Base-by-base conservation (phyloP, 257 asterid genomes). In the Primulina tabacum region DNA sequence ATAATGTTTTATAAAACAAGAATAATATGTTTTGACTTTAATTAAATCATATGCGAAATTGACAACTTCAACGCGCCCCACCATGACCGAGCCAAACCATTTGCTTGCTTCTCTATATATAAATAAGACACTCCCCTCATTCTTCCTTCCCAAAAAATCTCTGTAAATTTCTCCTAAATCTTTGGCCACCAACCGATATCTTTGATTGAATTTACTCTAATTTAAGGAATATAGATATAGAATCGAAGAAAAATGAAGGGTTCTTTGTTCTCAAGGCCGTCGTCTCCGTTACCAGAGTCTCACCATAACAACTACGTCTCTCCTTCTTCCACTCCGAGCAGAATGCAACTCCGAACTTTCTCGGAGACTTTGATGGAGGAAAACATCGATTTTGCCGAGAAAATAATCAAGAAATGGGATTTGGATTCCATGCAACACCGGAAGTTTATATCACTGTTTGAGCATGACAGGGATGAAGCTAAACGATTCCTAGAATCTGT, bases 321-420 rank as follows among this genome's bases (percentile, higher is more conserved):
- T 5, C 71, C 83, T 1, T 52, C 79, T 0, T 61, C 84, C 20
- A 67, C 86, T 16, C 74, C 88, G 29, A 52, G 24, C 0, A 78
- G 70, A 64, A 30, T 37, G 30, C 75, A 69, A 68, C 64, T 47
- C 70, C 83, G 59, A 2, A 74, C 88, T 2, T 89, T 87, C 74
- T 86, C 89, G 1, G 84, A 86, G 6, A 53, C 87, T 1, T 52
- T 84, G 21, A 82, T 86, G 88, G 86, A 78, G 32, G 97, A 89
- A 8, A 83, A 86, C 76, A 72, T 91, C 47, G 81, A 76, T 10
- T 14, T n/a, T 1, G 95, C 96, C 0, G 89, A 87, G 43, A 26
- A 53, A 0, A 58, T 86, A 6, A 85, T 92, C 65, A 67, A 24
- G 6, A 74, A 16, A 69, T 92, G 89, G 88, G 85, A 75, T 8